Evolutionary conservation across 2,329 filamentous ascomycete genomes (phyloP), one percentile per base, ranked within the genome.

Genomic region (Trichophyton equinum): DNA sequence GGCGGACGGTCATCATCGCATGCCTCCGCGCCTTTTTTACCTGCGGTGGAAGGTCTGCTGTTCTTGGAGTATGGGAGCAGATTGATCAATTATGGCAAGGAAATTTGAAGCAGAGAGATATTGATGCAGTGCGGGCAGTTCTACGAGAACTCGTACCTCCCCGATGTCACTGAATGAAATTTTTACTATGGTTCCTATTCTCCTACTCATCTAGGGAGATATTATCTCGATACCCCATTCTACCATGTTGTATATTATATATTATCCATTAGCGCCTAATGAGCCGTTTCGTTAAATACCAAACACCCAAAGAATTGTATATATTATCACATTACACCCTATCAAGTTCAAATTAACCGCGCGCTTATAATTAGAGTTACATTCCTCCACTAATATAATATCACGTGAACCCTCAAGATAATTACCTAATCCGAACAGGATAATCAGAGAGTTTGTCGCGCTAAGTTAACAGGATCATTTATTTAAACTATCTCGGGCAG

Each of bases 11-110:
- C 64, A 70, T 74, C 27, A 69, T 74, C 47, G 65, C 69, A 18
- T 73, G 75, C 55, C 64, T 76, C 30, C 72, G 71, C 46, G 74
- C 74, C 4, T 76, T 76, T 64, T 71, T 71, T 46, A 64, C 68
- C 27, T 75, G 73, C 60, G 73, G 70, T 59, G 70, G 70, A 8
- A 69, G 69, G 5, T 62, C 71, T 5, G 72, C 72, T 60, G 67
- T 76, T 15, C 67, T 74, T 61, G 70, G 74, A 30, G 71, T 70
- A 25, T 76, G 73, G 72, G 58, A 70, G 18, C 68, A 72, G 60
- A 71, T 76, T 47, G 73, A 75, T 56, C 67, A 67, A n/a, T 68
- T 76, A 38, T 76, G 74, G 74, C 70, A 72, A 38, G 61, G 69
- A 38, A 71, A 70, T 49, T 72, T 72, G 61, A 73, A 70, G 53